A percentile compares a stretch with the other conserved stretches of the same genome.
phyloP scores from a whole-genome alignment of 1,284 basidiomycete species.

The Phenoliferia sp. region DNA sequence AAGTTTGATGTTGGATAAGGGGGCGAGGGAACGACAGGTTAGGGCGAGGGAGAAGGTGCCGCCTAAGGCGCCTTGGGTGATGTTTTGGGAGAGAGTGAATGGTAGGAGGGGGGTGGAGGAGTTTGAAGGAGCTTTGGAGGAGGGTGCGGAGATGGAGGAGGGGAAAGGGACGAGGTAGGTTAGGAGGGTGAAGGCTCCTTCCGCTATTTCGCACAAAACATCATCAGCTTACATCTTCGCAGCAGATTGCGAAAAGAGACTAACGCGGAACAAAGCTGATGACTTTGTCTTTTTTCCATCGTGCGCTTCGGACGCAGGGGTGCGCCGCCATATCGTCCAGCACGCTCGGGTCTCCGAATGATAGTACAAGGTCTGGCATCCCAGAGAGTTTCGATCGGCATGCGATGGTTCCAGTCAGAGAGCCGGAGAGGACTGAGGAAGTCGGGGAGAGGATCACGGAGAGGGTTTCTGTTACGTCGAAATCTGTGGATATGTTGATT shows the following conservation, averaged over 20 bases:
- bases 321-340: slow-evolving; percentile 30
- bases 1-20: slow-evolving; percentile 15
- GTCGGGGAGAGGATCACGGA: slow-evolving; percentile 11
- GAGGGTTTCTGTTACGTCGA: slow-evolving; percentile 25
- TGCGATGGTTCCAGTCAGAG: slow-evolving; percentile 16
- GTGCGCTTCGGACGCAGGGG: slow-evolving; percentile 20
- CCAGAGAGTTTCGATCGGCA: slow-evolving; percentile 26
- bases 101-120: slow-evolving; percentile 23
- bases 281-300: slow-evolving; percentile 29
- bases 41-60: slow-evolving; percentile 17
- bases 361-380: slow-evolving; percentile 28
- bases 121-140: slow-evolving; percentile 9
- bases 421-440: slow-evolving; percentile 12
- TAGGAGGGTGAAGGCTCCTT: slow-evolving; percentile 24
- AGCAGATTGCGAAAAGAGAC: neutral
- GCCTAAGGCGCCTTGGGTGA: slow-evolving; percentile 21
- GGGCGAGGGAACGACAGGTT: slow-evolving; percentile 12
- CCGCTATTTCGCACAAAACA: slow-evolving; percentile 10
- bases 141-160: slow-evolving; percentile 4
- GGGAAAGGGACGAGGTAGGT: slow-evolving; percentile 6
- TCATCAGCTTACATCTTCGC: neutral
- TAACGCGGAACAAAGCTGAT: slow-evolving; percentile 30
- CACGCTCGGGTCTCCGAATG: slow-evolving; percentile 19
- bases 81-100: slow-evolving; percentile 14
- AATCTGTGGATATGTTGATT: slow-evolving; percentile 11